Evolutionary conservation across 2,329 filamentous ascomycete genomes (phyloP), one percentile per base, ranked within the genome.

Genomic region (Cercospora zeina): DNA sequence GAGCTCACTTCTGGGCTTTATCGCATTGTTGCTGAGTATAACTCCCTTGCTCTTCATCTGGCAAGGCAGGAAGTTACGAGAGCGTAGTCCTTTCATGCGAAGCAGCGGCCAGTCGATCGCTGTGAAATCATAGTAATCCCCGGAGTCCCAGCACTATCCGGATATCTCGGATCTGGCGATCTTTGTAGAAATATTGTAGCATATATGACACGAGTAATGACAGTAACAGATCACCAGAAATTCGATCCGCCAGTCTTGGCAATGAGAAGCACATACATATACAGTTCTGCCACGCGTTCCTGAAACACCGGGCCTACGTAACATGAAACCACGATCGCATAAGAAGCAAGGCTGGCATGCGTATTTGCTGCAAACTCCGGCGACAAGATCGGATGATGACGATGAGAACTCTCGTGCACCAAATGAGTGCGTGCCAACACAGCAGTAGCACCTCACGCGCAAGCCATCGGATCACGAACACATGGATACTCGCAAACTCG

Each of bases 1-100:
- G 27, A 81, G 80, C 64, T 78, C 74, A 16, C 61, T 83, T 24
- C 65, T 83, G 21, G 81, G 72, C 0, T 79, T 81, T 36, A 53
- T 81, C 1, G 78, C 77, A 8, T 61, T 83, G 49, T 60, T 70
- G 9, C 64, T 83, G 56, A 79, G 77, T 50, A 76, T 75, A 42
- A 77, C 78, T 34, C 81, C 80, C 0, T 70, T 83, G 14, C 70
- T 80, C 3, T 71, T 82, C 61, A 63, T 78, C 13, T 70, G 68
- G 58, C 73, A 70, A 61, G 77, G 77, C 1, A 62, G 58, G 27
- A 59, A 63, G 49, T 67, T 77, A 24, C 65, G 76, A 19, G 67
- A 63, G 45, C 66, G 70, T 42, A 75, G 72, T 63, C 72, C 71
- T 8, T 75, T 75, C 61, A 76, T 76, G 71, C 63, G 58, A 56